A percentile compares a stretch with the other conserved stretches of the same genome.
Conservation (phyloP, 2,329 filamentous ascomycete species). For the Byssochlamys sp. region DNA sequence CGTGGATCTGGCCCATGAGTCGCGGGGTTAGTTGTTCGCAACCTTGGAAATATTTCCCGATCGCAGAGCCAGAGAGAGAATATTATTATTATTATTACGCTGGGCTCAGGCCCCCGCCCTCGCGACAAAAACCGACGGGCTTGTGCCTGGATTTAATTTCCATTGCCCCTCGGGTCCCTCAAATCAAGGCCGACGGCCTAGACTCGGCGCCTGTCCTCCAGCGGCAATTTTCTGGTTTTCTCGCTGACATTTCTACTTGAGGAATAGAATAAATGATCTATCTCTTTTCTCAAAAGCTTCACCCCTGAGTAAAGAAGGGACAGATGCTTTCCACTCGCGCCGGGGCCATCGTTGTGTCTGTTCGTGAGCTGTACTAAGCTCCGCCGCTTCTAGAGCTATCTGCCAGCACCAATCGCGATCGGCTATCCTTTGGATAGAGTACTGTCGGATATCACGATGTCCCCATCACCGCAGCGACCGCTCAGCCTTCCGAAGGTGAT, state of each 20-base stretch:
- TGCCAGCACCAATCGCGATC: not conserved
- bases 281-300: not conserved
- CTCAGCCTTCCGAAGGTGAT: conserved; percentile 8
- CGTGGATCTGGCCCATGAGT: not conserved
- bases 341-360: not conserved
- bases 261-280: not conserved
- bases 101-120: not conserved
- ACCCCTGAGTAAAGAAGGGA: not conserved
- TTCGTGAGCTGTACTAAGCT: not conserved
- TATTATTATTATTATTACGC: not conserved
- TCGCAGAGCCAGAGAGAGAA: not conserved
- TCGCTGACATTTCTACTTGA: not conserved
- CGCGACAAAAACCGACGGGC: not conserved
- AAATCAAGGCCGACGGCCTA: not conserved
- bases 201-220: not conserved
- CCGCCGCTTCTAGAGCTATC: not conserved
- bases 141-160: not conserved
- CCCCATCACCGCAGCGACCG: not conserved
- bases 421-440: not conserved
- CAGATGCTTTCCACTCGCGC: not conserved
- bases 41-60: not conserved
- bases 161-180: not conserved
- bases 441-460: not conserved
- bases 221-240: not conserved
- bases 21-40: not conserved